Percentiles rank a stretch among this genome's conserved stretches.
These are phyloP conservation scores for Nakazawaea anatomiae DNA, from an alignment of 805 yeast species.

Conservation along the genomic window DNA sequence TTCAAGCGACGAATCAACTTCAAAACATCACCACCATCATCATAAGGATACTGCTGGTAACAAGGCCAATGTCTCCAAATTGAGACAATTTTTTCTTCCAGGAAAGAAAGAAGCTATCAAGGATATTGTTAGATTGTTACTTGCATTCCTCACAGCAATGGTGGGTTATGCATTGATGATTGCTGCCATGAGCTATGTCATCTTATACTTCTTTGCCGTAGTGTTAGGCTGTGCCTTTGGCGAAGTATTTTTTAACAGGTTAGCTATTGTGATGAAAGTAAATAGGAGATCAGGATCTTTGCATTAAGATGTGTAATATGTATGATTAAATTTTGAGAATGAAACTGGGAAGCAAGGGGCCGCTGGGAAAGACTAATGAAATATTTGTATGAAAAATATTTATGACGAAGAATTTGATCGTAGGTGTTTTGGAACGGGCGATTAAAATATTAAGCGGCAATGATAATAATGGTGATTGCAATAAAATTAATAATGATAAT, in stretches of 20 bases:
- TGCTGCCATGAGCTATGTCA: conserved; percentile 67
- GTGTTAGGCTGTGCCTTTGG: conserved; percentile 66
- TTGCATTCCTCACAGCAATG: conserved; percentile 59
- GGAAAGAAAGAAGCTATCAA: conserved; percentile 32
- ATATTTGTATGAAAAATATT: too few relatives aligned
- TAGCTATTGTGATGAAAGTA: conserved; percentile 33
- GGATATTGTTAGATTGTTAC: conserved; percentile 49
- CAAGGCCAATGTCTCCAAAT: conserved; percentile 1
- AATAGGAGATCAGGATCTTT: conserved; percentile 25
- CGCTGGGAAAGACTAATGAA: too few relatives aligned
- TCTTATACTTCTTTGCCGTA: conserved; percentile 68
- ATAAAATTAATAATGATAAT: too few relatives aligned
- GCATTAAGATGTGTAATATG: conserved; percentile 15
- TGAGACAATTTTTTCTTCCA: conserved; percentile 26
- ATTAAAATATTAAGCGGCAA: too few relatives aligned
- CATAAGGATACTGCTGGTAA: neutral
- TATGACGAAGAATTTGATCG: too few relatives aligned
- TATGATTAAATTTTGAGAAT: neutral
- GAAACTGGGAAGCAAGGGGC: neutral
- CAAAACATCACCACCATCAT: neutral
- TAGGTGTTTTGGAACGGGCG: too few relatives aligned
- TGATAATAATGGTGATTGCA: too few relatives aligned
- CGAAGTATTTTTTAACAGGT: conserved; percentile 62
- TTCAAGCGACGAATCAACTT: neutral
- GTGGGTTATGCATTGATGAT: conserved; percentile 71